Evolutionary conservation across 495 filamentous ascomycete species (phyloP), one percentile per base, ranked within the genome.

Genomic region (Trichoderma gamsii): DNA sequence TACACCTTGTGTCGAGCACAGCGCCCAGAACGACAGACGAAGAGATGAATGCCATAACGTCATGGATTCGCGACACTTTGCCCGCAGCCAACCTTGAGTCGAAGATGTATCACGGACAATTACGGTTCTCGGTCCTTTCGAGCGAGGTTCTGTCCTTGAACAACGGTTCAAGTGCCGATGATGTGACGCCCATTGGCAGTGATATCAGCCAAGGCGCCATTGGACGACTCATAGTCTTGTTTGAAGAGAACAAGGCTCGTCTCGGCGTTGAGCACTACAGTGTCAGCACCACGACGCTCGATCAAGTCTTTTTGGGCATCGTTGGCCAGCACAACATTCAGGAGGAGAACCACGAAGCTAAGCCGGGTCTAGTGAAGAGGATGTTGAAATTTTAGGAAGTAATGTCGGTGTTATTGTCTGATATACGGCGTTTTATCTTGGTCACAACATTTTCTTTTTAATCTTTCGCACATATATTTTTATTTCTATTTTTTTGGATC

Each of bases 241-340:
- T 97, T 0, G 92, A 96, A 76, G 84, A 83, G 71, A 78, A 86
- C 64, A 90, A 87, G 72, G 79, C 86, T 35, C 75, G 75, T 21
- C 73, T 94, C 59, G 89, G 90, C 0, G 80, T 95, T 35, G 88
- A 90, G 78, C 90, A 91, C 74, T 96, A 90, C 74, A 89, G 87
- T 61, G 90, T 93, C 70, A 88, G 84, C 63, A 90, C 89, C 69
- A 92, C 91, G 64, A 93, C 90, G 43, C 81, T 96, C 68, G 92
- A 96, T 77, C 89, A 95, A 79, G 91, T 96, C 0, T 97, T 97
- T 77, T 78, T 97, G 79, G 86, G 79, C 49, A 92, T 96, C 70
- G 91, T 95, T 0, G 86, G 86, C 21, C 83, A 84, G 75, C 89
- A 94, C 75, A 85, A 91, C 76, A 85, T 96, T 2, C 77, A 83